These are phyloP conservation scores for Monosporozyma aerobia DNA, from an alignment of 805 yeast genomes.

Conservation along the genomic window DNA sequence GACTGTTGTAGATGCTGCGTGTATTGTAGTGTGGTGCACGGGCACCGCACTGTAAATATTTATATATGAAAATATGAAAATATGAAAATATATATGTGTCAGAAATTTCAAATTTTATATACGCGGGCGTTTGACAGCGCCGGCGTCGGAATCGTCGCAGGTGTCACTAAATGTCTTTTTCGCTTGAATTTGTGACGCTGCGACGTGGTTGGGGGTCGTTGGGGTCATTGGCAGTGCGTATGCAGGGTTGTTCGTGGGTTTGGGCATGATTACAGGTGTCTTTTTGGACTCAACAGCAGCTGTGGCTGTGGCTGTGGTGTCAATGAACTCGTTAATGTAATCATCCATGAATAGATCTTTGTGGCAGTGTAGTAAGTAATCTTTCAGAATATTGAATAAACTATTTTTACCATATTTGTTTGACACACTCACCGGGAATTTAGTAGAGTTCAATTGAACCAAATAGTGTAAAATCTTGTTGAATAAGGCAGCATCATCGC, in stretches of 20 bases:
- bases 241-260: neutral
- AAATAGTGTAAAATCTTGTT: neutral
- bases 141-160: neutral
- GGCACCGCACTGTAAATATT: neutral
- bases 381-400: neutral
- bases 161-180: constrained; percentile 3
- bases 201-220: constrained; percentile 15
- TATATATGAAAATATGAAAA: no score
- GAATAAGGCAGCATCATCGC: neutral
- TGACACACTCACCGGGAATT: constrained; percentile 23
- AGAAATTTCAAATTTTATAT: neutral
- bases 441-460: neutral
- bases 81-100: no score
- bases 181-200: neutral
- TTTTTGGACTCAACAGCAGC: neutral
- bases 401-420: constrained; percentile 15
- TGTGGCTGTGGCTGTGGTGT: neutral
- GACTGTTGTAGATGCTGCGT: neutral
- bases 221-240: constrained; percentile 15
- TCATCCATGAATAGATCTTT: neutral
- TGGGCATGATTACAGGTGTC: neutral
- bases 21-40: neutral
- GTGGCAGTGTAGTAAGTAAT: neutral
- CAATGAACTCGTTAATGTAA: neutral
- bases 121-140: neutral